phyloP scores from a whole-genome alignment of 2,329 filamentous ascomycete genomes.

The Thielaviopsis populi region DNA sequence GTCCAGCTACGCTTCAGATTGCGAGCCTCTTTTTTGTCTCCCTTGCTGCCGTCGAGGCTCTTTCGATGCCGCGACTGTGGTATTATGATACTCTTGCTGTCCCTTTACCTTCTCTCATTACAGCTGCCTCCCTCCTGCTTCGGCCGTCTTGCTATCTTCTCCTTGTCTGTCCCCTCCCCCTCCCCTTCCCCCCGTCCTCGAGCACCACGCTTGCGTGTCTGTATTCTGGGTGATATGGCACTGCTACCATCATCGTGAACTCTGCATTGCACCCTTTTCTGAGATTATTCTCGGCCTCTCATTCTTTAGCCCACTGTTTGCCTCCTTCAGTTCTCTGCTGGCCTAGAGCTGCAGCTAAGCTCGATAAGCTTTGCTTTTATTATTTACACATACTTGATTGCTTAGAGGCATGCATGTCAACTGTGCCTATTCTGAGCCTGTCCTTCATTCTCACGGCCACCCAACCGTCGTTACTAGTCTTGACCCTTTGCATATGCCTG shows the following conservation, averaged over 20 bases:
- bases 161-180: not conserved
- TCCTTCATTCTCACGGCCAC: constrained; percentile 4
- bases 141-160: constrained; percentile 5
- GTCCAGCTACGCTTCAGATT: not conserved
- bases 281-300: constrained; percentile 2
- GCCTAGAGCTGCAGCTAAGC: constrained; percentile 10
- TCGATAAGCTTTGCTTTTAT: not conserved
- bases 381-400: not conserved
- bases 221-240: constrained; percentile 12
- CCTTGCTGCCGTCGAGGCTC: not conserved
- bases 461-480: not conserved
- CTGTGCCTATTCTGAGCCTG: not conserved
- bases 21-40: not conserved
- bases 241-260: constrained; percentile 2
- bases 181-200: constrained; percentile 1
- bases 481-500: not conserved
- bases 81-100: not conserved
- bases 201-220: constrained; percentile 4
- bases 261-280: not conserved
- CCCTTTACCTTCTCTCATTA: not conserved
- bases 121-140: constrained; percentile 11
- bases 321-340: constrained; percentile 9
- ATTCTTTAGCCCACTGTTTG: not conserved
- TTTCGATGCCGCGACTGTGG: not conserved
- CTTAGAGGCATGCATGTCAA: not conserved